Percentiles rank a stretch among this genome's conserved stretches.
Evolutionary conservation across 768 basidiomycete species (phyloP).

Genomic region (Tylopilus subfusipes): DNA sequence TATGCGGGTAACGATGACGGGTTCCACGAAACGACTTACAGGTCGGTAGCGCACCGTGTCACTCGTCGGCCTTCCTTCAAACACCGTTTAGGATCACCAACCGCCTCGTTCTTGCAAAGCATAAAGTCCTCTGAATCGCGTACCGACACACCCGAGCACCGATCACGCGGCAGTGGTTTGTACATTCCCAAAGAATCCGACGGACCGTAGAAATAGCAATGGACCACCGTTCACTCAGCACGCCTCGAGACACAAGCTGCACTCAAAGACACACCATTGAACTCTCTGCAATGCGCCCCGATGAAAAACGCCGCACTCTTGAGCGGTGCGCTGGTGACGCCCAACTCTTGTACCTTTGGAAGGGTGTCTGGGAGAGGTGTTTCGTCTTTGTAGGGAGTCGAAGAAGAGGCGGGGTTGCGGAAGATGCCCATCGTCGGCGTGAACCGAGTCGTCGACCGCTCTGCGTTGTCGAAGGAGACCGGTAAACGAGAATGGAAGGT

Average conservation of each 20-base stretch:
- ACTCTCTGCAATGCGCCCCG: constrained; percentile 92
- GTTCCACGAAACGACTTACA: constrained; percentile 53
- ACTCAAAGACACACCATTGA: constrained; percentile 70
- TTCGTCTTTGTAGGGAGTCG: constrained; percentile 56
- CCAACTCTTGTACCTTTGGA: constrained; percentile 85
- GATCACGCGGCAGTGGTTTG: neutral
- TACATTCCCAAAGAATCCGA: neutral
- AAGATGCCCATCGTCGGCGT: constrained; percentile 47
- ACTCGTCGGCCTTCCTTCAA: constrained; percentile 94
- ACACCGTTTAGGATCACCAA: constrained; percentile 82
- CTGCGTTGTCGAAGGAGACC: constrained; percentile 21
- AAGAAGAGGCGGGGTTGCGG: constrained; percentile 45
- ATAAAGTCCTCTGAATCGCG: constrained; percentile 78
- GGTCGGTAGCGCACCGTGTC: constrained; percentile 89
- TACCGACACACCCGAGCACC: constrained; percentile 8
- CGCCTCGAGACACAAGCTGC: neutral
- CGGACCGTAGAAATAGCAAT: neutral
- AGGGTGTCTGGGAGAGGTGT: constrained; percentile 61
- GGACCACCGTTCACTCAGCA: constrained; percentile 7
- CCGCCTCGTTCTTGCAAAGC: constrained; percentile 93
- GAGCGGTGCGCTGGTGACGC: constrained; percentile 85
- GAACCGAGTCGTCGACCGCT: neutral
- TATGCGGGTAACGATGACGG: neutral
- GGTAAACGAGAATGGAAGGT: constrained; percentile 22
- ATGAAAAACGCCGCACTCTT: constrained; percentile 98